Base-by-base conservation (phyloP, 208 protist genomes). In the Paratrypanosoma confusum region DNA sequence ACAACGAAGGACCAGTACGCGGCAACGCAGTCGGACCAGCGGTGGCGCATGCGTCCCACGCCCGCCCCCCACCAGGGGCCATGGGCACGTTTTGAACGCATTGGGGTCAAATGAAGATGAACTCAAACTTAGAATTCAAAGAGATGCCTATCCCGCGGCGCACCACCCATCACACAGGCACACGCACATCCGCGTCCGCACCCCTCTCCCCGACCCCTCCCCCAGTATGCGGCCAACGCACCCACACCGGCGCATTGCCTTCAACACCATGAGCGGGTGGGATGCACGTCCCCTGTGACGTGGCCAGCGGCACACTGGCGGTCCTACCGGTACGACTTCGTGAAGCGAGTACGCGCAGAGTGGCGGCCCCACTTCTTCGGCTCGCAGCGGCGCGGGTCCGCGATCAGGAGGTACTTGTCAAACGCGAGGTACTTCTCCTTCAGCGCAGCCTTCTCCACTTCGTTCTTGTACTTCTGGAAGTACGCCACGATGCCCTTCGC, bases 241-340 rank as follows among this genome's bases (percentile, higher is more conserved):
- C 36, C 18, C 45, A 43, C 22, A 20, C 26, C 5, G 11, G 24
- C 18, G 43, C 22, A 44, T 7, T 13, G 35, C 26, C 26, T 20
- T 11, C 18, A 5, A 46, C 2, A n/a, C 16, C 16, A 55, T 50
- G 44, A 64, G 21, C 57, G 57, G 48, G 55, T 57, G 10, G 57
- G 57, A 42, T 64, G 5, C 16, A 11, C 37, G 8, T 13, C n/a
- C 37, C 37, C 10, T 22, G 10, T 10, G 10, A 26, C 10, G 14
- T 10, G 37, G 16, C 10, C 16, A 10, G 14, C 11, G n/a, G 37
- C 18, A 41, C 11, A 41, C 37, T 13, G n/a, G n/a, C n/a, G n/a
- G n/a, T n/a, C n/a, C 67, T 97, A 99, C 88, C 98, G 89, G 90
- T 99, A 99, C 34, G 97, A 99, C 85, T 99, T 99, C 72, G 99